Base-by-base conservation (phyloP, 2,329 filamentous ascomycete genomes). In the Dactylellina haptotyla region DNA sequence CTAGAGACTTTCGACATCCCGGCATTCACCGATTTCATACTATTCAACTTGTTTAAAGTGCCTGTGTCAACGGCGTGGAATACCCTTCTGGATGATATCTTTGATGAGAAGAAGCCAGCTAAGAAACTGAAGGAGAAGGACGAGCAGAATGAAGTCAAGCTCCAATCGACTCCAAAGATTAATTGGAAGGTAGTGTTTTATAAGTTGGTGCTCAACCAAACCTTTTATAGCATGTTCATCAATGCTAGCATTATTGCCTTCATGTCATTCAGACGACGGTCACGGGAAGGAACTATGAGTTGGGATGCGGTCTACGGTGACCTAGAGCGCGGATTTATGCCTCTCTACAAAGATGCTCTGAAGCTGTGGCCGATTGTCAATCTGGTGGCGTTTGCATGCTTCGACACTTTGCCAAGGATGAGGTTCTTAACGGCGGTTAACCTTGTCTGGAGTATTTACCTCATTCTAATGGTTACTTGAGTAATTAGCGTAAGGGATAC, bases 151-250 rank as follows among this genome's bases (percentile, higher is more conserved):
- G 18, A 56, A 16, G 25, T 6, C 9, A 48, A 25, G 30, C 6
- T 26, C 4, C 16, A 39, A 18, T 18, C 34, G 12, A 41, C 46
- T 9, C 16, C 53, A 4, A 57, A 57, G 23, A 59, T 65, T 16
- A 32, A 56, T 16, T 72, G 67, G 67, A 72, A 72, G 32, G 30
- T 58, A 3, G 67, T 72, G 2, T 14, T 72, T 1, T 53, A 65
- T 39, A 72, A 72, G 28, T 59, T 72, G 37, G 25, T 72, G 30
- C 58, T 72, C 59, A 72, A 72, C 45, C 67, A 72, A 34, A 72
- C 67, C 14, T 20, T 72, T 16, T 72, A 50, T 43, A 64, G 59
- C 51, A 63, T 57, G 14, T 57, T 65, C 20, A 43, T 72, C 43
- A 72, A 72, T 45, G 67, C 67, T 28, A 54, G 58, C 28, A 34